Conservation (phyloP, 1,284 basidiomycete genomes). For the Anthracocystis panici-leucophaei region DNA sequence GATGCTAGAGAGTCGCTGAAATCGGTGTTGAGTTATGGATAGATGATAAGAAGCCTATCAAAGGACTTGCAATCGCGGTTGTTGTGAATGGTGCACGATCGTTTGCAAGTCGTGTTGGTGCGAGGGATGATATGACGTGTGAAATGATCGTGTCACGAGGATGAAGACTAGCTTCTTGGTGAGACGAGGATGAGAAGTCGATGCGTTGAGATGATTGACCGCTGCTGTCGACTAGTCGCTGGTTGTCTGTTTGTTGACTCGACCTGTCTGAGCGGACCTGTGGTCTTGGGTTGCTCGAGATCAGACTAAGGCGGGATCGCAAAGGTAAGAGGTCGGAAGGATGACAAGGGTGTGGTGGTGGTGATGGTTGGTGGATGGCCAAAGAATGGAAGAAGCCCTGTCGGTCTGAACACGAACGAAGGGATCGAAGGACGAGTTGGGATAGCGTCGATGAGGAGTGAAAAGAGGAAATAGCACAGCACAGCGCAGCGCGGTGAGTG, state of each 20-base stretch:
- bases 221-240: conserved; percentile 5
- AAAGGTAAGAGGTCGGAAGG: conserved; percentile 4
- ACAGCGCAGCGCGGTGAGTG: conserved; percentile 5
- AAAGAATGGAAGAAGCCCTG: conserved; percentile 12
- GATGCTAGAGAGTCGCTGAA: neutral
- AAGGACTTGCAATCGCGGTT: conserved; percentile 15
- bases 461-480: neutral
- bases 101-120: conserved; percentile 8
- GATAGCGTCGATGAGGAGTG: conserved; percentile 3
- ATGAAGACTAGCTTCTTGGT: conserved; percentile 3
- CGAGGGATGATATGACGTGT: neutral
- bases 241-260: conserved; percentile 9
- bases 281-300: conserved; percentile 9
- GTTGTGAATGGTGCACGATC: neutral
- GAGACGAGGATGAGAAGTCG: neutral
- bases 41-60: conserved; percentile 12
- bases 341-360: conserved; percentile 4
- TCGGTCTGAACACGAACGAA: conserved; percentile 12
- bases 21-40: neutral
- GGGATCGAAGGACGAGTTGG: conserved; percentile 14
- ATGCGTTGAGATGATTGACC: conserved; percentile 5
- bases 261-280: conserved; percentile 13
- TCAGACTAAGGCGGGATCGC: neutral
- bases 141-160: neutral
- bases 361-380: conserved; percentile 15